phyloP scores from a whole-genome alignment of 75 land plant genomes.

The Picea sitchensis region DNA sequence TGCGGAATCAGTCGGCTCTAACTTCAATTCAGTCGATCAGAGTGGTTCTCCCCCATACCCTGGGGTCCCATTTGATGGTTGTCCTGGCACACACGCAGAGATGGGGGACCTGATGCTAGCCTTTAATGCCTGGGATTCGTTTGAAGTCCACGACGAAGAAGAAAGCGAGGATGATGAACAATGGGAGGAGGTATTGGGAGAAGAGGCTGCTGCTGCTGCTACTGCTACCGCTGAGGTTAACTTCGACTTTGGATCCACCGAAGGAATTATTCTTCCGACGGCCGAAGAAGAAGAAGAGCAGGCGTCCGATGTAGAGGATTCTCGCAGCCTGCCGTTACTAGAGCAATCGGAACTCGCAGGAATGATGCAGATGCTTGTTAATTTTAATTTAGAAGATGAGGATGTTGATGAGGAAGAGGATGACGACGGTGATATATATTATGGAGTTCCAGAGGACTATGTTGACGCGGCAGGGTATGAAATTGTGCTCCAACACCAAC shows the following conservation, averaged over 20 bases:
- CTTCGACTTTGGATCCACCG: no score
- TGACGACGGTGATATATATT: constrained; percentile 3
- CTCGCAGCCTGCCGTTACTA: no score
- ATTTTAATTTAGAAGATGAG: constrained; percentile 5
- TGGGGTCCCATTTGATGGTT: no score
- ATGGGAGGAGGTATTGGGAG: constrained; percentile 5
- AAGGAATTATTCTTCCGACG: no score
- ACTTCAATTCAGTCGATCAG: no score
- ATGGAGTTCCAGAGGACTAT: constrained; percentile 22
- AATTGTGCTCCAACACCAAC: constrained; percentile 4
- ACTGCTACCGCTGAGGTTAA: no score
- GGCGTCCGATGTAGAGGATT: no score
- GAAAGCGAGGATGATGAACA: neutral
- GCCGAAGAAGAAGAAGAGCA: no score
- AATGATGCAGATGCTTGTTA: no score
- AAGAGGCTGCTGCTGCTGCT: neutral
- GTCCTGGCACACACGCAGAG: neutral
- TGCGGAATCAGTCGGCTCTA: no score
- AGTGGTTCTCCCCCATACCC: no score
- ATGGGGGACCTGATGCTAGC: neutral
- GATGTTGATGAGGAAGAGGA: constrained; percentile 3
- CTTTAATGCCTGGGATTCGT: constrained; percentile 4
- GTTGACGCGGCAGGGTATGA: constrained; percentile 23
- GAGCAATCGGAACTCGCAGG: no score
- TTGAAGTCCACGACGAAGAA: neutral